A percentile compares a stretch with the other conserved stretches of the same genome.
These are phyloP conservation scores for Helotiales sp. DNA, from an alignment of 2,329 filamentous ascomycete genomes.

Conservation along the genomic window DNA sequence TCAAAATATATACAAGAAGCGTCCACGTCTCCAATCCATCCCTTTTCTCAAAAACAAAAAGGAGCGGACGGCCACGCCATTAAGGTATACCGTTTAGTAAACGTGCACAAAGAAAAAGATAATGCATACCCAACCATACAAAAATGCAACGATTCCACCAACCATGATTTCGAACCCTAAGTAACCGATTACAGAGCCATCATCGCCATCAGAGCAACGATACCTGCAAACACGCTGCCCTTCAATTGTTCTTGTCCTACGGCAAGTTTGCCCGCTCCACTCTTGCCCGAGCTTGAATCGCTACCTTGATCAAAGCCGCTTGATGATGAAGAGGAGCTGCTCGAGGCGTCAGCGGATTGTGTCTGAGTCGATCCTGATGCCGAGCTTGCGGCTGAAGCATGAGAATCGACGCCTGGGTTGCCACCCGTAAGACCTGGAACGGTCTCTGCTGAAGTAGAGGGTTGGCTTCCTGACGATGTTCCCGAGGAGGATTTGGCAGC, in stretches of 20 bases:
- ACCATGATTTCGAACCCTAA: constrained; percentile 61
- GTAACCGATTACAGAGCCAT: constrained; percentile 39
- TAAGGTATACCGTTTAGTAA: constrained; percentile 14
- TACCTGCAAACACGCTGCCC: constrained; percentile 33
- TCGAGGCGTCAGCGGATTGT: neutral
- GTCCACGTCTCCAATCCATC: neutral
- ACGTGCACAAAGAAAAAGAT: constrained; percentile 4
- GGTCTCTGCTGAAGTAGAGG: constrained; percentile 39
- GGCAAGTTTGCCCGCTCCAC: constrained; percentile 28
- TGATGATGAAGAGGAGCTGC: constrained; percentile 12
- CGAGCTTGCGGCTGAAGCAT: constrained; percentile 26
- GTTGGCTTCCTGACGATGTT: constrained; percentile 25
- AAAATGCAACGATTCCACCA: constrained; percentile 56
- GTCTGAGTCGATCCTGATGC: constrained; percentile 28
- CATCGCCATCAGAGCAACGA: constrained; percentile 34
- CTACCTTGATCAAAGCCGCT: constrained; percentile 35
- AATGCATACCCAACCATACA: constrained; percentile 16
- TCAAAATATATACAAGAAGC: constrained; percentile 23
- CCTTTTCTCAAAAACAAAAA: constrained; percentile 13
- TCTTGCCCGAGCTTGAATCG: constrained; percentile 19
- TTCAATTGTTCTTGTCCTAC: constrained; percentile 27
- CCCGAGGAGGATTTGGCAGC: constrained; percentile 33
- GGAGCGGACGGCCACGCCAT: constrained; percentile 32
- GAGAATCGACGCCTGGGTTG: constrained; percentile 39
- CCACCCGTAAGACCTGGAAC: constrained; percentile 57